These are phyloP conservation scores for Chlamydomonas asymmetrica DNA, from an alignment of 139 green algal genomes.

Conservation along the genomic window DNA sequence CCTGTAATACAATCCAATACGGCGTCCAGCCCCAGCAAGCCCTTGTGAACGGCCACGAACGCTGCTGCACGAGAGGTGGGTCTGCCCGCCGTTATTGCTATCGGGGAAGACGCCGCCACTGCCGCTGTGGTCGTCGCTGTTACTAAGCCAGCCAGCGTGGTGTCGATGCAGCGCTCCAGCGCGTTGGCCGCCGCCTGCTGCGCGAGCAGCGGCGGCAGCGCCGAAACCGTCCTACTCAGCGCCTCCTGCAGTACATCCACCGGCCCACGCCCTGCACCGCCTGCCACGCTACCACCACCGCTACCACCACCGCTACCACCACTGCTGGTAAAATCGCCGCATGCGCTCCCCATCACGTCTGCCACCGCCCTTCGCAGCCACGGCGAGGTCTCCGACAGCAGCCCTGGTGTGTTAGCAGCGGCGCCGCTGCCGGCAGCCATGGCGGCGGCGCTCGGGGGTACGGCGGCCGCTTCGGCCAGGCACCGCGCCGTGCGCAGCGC, in stretches of 20 bases:
- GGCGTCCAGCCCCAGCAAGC: too few relatives aligned
- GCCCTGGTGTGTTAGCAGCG: neutral
- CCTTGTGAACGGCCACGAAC: too few relatives aligned
- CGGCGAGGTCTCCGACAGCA: neutral
- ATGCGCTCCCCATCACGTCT: conserved; percentile 3
- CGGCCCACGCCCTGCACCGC: neutral
- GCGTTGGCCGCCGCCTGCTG: neutral
- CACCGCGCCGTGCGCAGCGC: conserved; percentile 18
- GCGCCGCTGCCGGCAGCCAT: conserved; percentile 11
- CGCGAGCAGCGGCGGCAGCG: neutral
- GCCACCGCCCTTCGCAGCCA: neutral
- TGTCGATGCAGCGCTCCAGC: too few relatives aligned
- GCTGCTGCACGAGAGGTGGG: too few relatives aligned
- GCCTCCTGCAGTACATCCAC: too few relatives aligned
- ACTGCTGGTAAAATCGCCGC: neutral
- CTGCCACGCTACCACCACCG: neutral
- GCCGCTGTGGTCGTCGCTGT: too few relatives aligned
- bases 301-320: conserved; percentile 3
- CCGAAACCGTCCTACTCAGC: too few relatives aligned
- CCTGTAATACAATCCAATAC: too few relatives aligned
- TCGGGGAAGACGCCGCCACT: too few relatives aligned
- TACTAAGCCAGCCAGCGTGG: too few relatives aligned
- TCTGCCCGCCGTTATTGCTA: too few relatives aligned
- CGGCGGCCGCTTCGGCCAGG: conserved; percentile 9
- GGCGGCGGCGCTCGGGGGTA: neutral